Conservation (phyloP, 2,329 filamentous ascomycete genomes). For the Calonectria hongkongensis region DNA sequence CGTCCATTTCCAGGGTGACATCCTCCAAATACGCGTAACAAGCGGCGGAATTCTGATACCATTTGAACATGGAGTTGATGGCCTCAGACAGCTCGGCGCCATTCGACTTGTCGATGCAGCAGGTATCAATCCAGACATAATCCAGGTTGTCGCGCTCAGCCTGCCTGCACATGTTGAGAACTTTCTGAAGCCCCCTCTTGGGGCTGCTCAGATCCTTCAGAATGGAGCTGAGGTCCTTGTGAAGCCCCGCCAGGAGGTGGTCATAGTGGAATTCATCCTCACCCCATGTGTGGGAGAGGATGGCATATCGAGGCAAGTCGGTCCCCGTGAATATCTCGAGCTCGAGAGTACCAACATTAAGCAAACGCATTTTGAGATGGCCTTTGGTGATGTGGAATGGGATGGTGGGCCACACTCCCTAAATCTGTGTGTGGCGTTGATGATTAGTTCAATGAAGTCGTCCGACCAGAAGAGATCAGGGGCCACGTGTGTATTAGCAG, state of each 20-base stretch:
- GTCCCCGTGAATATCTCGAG: conserved; percentile 1
- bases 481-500: too few species aligned
- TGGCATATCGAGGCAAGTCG: background rate
- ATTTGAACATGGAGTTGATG: conserved; percentile 17
- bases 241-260: background rate
- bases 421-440: too few species aligned
- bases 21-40: conserved; percentile 16
- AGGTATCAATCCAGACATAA: background rate
- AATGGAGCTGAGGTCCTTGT: background rate
- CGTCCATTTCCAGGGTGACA: conserved; percentile 10
- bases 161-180: background rate
- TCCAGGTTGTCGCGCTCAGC: background rate
- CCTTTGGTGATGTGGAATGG: too few species aligned
- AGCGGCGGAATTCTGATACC: background rate
- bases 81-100: conserved; percentile 6
- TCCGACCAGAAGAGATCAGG: too few species aligned
- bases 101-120: conserved; percentile 23
- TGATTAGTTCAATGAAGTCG: too few species aligned
- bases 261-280: conserved; percentile 1
- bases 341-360: conserved; percentile 1
- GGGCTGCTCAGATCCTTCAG: background rate
- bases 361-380: background rate
- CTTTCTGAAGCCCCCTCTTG: background rate
- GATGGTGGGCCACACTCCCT: too few species aligned
- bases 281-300: conserved; percentile 21